Conservation (phyloP, 768 basidiomycete species). For the Baorangia bicolor region DNA sequence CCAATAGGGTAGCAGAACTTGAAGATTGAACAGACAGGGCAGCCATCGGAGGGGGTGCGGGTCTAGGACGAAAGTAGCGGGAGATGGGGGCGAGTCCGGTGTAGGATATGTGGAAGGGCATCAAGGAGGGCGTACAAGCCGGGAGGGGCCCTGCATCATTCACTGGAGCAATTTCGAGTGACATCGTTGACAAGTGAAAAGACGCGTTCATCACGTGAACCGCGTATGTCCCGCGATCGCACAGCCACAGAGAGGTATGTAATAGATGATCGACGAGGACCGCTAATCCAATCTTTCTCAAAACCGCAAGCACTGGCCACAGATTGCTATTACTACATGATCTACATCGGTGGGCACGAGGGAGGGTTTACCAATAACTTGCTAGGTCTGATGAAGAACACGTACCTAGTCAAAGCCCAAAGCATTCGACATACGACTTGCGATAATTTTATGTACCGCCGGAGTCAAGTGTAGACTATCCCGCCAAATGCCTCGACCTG, state of each 20-base stretch:
- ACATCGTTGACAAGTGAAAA: constrained; percentile 1
- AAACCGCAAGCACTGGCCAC: neutral
- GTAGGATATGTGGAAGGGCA: constrained; percentile 81
- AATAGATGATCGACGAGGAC: neutral
- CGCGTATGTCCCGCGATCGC: neutral
- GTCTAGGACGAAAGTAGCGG: constrained; percentile 64
- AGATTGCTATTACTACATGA: too few relatives aligned
- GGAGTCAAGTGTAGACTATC: constrained; percentile 40
- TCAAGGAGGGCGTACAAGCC: constrained; percentile 62
- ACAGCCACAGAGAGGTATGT: constrained; percentile 17
- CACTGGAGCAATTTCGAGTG: constrained; percentile 21
- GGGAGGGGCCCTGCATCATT: constrained; percentile 17
- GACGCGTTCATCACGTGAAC: constrained; percentile 8
- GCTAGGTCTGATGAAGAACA: neutral
- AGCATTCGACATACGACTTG: constrained; percentile 10
- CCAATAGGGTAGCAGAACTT: constrained; percentile 14
- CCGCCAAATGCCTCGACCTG: constrained; percentile 32
- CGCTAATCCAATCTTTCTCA: neutral
- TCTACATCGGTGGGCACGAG: too few relatives aligned
- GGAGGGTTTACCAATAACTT: neutral
- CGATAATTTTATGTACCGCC: constrained; percentile 34
- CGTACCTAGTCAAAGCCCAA: neutral
- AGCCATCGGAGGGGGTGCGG: constrained; percentile 24
- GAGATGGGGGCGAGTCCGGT: constrained; percentile 71
- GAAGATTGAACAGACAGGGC: constrained; percentile 6